Base-by-base conservation (phyloP, 2,329 filamentous ascomycete species). In the Diplodia mutila region DNA sequence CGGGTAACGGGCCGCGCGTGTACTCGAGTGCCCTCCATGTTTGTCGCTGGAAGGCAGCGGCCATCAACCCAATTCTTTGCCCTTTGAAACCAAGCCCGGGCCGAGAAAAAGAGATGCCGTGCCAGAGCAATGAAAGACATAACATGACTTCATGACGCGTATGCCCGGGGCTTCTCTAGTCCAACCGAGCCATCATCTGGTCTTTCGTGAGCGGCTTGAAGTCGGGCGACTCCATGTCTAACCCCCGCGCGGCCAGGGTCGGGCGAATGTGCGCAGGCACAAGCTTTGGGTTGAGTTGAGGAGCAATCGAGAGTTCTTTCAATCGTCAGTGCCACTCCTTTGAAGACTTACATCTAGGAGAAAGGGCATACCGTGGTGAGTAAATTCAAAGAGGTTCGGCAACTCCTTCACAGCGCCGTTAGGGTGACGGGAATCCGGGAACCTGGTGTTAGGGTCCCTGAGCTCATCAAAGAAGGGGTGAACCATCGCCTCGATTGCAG, bases 391-490 rank as follows among this genome's bases (percentile, higher is more conserved):
- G 66, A 99, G 87, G 54, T 87, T 86, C 25, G 95, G 95, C 64
- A 99, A 83, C 69, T 97, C 94, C 77, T 91, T 91, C 61, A 91
- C 81, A 55, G 91, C 86, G 69, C 91, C 91, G 72, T 91, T 92
- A 70, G 92, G 88, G 81, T 97, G 93, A 78, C 95, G 91, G 27
- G 95, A 99, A 79, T 99, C 95, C 11, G 94, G 95, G 71, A 99
- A 86, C 79, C 91, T 92, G 69, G 94, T 98, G 78, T 80, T 89
- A n/a, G 93, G 92, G 75, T 97, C 93, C 75, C 95, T 89, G 70
- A 99, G 86, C 81, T 99, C 95, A 76, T 99, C 94, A 76, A 99
- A 99, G 87, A 98, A 99, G 46, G 95, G 93, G 76, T 99, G 95
- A 68, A 96, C 91, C 94, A 99, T 97, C 64, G 95, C 95, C 76